Evolutionary conservation across 1,139 yeast species (phyloP).

Genomic region (Protomyces macrosporus): DNA sequence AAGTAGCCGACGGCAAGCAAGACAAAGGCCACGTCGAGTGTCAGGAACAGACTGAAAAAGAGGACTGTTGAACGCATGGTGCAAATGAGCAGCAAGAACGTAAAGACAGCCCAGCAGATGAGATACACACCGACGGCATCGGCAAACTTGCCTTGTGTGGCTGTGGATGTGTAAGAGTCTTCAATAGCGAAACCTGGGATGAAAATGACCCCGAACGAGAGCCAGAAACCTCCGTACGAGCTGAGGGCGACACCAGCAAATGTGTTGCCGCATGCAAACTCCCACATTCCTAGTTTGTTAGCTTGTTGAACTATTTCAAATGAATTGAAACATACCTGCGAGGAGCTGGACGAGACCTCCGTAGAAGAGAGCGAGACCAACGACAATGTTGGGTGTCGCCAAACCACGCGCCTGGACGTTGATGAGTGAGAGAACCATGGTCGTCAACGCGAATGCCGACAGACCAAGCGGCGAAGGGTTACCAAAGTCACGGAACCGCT

Average conservation of each 20-base stretch:
- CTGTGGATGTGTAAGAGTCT: constrained; percentile 48
- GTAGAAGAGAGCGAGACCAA: constrained; percentile 76
- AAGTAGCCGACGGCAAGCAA: constrained; percentile 60
- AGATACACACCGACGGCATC: constrained; percentile 69
- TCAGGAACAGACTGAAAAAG: constrained; percentile 62
- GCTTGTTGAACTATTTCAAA: neutral
- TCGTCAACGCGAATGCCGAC: constrained; percentile 76
- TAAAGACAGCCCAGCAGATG: constrained; percentile 75
- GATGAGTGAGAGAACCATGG: constrained; percentile 69
- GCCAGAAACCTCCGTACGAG: constrained; percentile 87
- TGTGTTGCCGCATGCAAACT: constrained; percentile 64
- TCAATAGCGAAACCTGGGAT: constrained; percentile 69
- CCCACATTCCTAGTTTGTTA: no score
- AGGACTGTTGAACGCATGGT: constrained; percentile 77
- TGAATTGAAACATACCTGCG: constrained; percentile 52
- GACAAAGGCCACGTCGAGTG: constrained; percentile 61
- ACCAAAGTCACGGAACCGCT: constrained; percentile 65
- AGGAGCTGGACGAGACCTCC: constrained; percentile 73
- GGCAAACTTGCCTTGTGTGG: constrained; percentile 40
- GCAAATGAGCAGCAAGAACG: constrained; percentile 58
- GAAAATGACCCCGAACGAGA: constrained; percentile 65
- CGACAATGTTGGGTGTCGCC: constrained; percentile 49
- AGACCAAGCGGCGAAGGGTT: constrained; percentile 88
- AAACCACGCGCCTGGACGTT: constrained; percentile 61
- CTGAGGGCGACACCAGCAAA: constrained; percentile 85